phyloP scores from a whole-genome alignment of 768 basidiomycete species.

The Punctularia strigosozonata region DNA sequence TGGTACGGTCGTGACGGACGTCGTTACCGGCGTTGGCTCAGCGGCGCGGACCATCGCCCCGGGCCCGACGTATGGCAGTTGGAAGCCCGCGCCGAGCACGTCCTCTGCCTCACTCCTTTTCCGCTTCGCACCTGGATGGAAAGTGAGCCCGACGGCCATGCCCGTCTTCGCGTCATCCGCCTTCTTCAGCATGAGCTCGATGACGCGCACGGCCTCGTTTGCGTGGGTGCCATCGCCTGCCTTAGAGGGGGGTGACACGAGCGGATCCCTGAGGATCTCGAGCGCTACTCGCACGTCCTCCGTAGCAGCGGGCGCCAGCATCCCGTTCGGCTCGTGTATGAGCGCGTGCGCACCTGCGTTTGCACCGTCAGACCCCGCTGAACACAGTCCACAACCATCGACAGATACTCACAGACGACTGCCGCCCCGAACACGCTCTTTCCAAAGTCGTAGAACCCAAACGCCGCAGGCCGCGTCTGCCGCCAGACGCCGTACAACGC shows the following conservation, averaged over 20 bases:
- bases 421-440: slow-evolving; percentile 57
- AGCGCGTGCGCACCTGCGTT: slow-evolving; percentile 51
- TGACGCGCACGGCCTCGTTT: slow-evolving; percentile 26
- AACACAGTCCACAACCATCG: too few species aligned
- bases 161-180: slow-evolving; percentile 23
- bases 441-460: slow-evolving; percentile 48
- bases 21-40: slow-evolving; percentile 5
- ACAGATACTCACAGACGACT: too few species aligned
- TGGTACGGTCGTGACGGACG: too few species aligned
- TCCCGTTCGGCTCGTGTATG: slow-evolving; percentile 35
- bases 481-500: slow-evolving; percentile 29
- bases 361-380: too few species aligned
- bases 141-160: slow-evolving; percentile 4
- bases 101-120: slow-evolving; percentile 27
- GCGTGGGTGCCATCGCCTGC: slow-evolving; percentile 21
- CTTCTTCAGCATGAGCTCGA: slow-evolving; percentile 28
- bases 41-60: slow-evolving; percentile 18
- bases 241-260: slow-evolving; percentile 13
- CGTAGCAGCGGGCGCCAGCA: slow-evolving; percentile 35
- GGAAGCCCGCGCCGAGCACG: slow-evolving; percentile 20
- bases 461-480: slow-evolving; percentile 29
- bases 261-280: slow-evolving; percentile 26
- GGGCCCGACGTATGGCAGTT: slow-evolving; percentile 29
- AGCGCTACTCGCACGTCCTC: slow-evolving; percentile 33
- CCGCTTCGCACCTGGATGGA: slow-evolving; percentile 25